Evolutionary conservation across 495 filamentous ascomycete species (phyloP), one percentile per base, ranked within the genome.

Genomic region (Cairneyella variabilis): DNA sequence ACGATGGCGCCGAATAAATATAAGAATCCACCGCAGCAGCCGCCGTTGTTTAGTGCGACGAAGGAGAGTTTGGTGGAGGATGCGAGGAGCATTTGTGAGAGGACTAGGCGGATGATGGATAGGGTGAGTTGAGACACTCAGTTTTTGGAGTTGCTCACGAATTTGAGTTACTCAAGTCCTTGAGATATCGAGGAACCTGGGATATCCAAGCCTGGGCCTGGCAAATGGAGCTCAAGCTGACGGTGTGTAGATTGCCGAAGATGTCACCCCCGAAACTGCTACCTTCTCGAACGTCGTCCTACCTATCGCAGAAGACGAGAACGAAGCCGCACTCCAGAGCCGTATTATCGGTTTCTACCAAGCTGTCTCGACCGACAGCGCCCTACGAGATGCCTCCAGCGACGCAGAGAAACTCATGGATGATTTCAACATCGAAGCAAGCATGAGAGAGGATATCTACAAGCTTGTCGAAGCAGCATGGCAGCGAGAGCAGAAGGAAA

Each of bases 41-140:
- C 93, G 34, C 90, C 92, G 16, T 73, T 83, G 37, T 97, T 97
- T 72, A 91, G 82, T 0, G 89, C 88, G 44, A 96, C 90, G 40
- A 82, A 86, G 17, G 72, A 83, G 51, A 85, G 83, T 39, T 74
- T 98, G 49, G 69, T 95, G 18, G 75, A 79, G 50, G 90, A 91
- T 62, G 85, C 91, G 30, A 83, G 92, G 66, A 71, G 74, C 30
- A 68, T 96, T 41, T 89, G 91, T 54, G 78, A 85, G 20, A 73
- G 65, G 38, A 88, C 85, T 14, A 83, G 85, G 42, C 69, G 70
- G 10, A 64, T 93, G 28, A 81, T 93, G 52, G 88, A 97, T 71
- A 76, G 76, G 27, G 44, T 47, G 44, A 21, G 44, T 34, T 47
- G 1, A 1, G 7, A 17, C 34, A 20, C 20, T 1, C 21, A 3